Base-by-base conservation (phyloP, 345 rosid species). In the Rhodamnia rubescens region DNA sequence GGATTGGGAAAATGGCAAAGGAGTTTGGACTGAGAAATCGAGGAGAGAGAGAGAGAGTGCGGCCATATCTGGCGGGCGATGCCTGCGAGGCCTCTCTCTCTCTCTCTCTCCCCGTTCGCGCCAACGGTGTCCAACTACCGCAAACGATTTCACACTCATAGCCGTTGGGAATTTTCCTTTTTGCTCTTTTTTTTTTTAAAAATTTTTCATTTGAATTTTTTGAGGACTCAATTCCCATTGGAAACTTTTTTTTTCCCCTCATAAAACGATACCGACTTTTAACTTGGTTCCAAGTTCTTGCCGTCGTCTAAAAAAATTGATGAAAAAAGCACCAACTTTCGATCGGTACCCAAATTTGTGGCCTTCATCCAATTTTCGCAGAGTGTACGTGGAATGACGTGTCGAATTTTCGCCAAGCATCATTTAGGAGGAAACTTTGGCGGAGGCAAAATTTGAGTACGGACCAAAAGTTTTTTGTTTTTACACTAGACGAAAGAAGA, bases 401-500 rank as follows among this genome's bases (percentile, higher is more conserved):
- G 0, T 58, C 1, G 0, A 59, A 59, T 59, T 15, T 58, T 59
- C 13, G 1, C 18, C 6, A 0, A 0, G 0, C 36, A 11, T n/a
- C 4, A 0, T 1, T 0, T 5, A 4, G 9, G 8, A 49, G 69
- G 18, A 6, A 58, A 58, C 69, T 13, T 13, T 11, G 0, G 0
- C 2, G 9, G 0, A 2, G 29, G 61, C 61, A 26, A 57, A 24
- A 57, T 5, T 11, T 57, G 14, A 7, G 8, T 57, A 0, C 0
- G 11, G 0, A 6, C 6, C 0, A 0, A 58, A 12, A 5, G 16
- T 5, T 2, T 2, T 58, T 3, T n/a, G 69, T 8, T n/a, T 12
- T 12, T n/a, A 11, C 1, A 26, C 0, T 0, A 5, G 16, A n/a
- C 2, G 6, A n/a, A 58, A n/a, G 0, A 26, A 58, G 27, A n/a